These are phyloP conservation scores for Rhexocercosporidium sp. DNA, from an alignment of 2,329 filamentous ascomycete genomes.

Conservation along the genomic window DNA sequence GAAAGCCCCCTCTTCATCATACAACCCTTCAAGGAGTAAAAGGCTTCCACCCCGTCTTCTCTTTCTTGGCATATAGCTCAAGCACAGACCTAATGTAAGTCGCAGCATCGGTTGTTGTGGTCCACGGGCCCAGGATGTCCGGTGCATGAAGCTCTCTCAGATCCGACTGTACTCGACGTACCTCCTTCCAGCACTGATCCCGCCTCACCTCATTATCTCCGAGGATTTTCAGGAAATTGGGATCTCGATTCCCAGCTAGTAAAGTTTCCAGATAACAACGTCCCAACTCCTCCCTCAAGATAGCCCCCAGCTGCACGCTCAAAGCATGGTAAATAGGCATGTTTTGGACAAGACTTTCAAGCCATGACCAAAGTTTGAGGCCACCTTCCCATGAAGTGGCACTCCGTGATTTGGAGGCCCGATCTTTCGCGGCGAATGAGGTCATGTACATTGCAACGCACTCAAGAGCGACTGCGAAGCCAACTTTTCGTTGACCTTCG, in stretches of 20 bases:
- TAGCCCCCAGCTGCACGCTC: conserved; percentile 24
- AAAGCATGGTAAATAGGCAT: conserved; percentile 21
- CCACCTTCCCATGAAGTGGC: conserved; percentile 51
- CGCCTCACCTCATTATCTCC: conserved; percentile 34
- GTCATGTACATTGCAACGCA: conserved; percentile 40
- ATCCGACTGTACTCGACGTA: conserved; percentile 35
- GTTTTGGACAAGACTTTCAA: conserved; percentile 44
- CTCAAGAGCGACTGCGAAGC: conserved; percentile 38
- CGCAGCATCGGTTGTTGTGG: conserved; percentile 50
- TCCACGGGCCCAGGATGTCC: conserved; percentile 45
- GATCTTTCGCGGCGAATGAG: conserved; percentile 32
- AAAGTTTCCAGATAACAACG: conserved; percentile 20
- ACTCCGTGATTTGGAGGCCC: conserved; percentile 13
- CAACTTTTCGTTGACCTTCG: conserved; percentile 35
- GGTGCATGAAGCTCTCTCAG: conserved; percentile 46
- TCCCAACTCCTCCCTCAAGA: conserved; percentile 28
- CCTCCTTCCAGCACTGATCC: conserved; percentile 37
- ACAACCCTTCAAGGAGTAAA: conserved; percentile 3
- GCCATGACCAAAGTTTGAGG: conserved; percentile 50
- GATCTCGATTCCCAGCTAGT: conserved; percentile 7
- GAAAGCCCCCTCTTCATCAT: background rate
- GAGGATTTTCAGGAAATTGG: conserved; percentile 41
- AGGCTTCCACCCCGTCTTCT: conserved; percentile 45
- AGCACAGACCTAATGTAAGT: conserved; percentile 51
- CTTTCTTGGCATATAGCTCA: conserved; percentile 51